Base-by-base conservation (phyloP, 129 eudicot genomes). In the Flaveria robusta region DNA sequence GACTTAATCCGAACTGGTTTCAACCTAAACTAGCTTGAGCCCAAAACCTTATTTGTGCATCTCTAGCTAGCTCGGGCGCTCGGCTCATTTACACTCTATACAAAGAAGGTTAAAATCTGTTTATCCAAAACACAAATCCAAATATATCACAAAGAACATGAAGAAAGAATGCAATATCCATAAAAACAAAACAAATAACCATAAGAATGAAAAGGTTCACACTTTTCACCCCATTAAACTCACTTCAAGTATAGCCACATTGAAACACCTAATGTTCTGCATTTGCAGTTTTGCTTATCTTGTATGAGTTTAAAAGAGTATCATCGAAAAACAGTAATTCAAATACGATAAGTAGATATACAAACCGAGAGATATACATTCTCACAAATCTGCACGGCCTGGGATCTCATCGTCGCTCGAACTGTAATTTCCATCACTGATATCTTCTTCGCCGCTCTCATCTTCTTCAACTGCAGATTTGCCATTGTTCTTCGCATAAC, bases 361-460 rank as follows among this genome's bases (percentile, higher is more conserved):
- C 60, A 76, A 76, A 79, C 64, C 60, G 69, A 81, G 54, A 16
- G 15, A 42, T 59, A 65, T 19, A 24, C 42, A 67, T 60, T 31
- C 58, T 85, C 77, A 87, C 42, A 86, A 59, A 71, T 87, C 85
- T 42, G 88, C 80, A 78, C 26, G 92, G 18, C 87, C 86, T 3
- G 85, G 83, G 56, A 82, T 73, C 69, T 88, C 89, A 39, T 88
- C 89, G 37, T 85, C 89, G 45, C 81, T 74, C 0, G 91, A 84
- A 14, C 86, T 66, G 71, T 80, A 83, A 4, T 83, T 79, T 7
- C 92, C 89, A 69, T 85, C 89, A 23, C 87, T 82, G 18, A 85
- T 77, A 27, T 85, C 92, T 49, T 82, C 92, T 11, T 83, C 87
- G 0, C 74, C 85, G 20, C 83, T 80, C 19, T 80, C 87, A 10